Percentiles rank a stretch among this genome's conserved stretches.
phyloP scores from a whole-genome alignment of 345 rosid genomes.

The Camelina sativa region DNA sequence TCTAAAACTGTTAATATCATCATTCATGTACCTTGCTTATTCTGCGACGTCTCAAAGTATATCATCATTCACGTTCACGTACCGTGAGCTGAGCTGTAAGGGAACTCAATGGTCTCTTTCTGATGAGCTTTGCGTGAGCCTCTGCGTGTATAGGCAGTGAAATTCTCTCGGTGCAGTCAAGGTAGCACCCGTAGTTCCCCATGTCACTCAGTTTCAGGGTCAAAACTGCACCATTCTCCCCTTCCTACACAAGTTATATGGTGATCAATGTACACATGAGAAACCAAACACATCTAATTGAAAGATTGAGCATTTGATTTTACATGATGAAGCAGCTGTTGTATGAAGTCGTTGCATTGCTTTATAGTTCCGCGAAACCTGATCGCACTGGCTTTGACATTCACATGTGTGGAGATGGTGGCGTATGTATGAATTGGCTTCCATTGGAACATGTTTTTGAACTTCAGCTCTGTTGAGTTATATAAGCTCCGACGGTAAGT shows the following conservation, averaged over 20 bases:
- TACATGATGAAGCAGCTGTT: constrained; percentile 64
- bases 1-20: neutral
- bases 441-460: constrained; percentile 64
- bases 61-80: constrained; percentile 46
- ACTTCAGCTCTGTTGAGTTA: constrained; percentile 76
- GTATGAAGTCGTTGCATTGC: constrained; percentile 76
- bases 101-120: constrained; percentile 62
- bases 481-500: constrained; percentile 72
- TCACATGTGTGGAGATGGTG: constrained; percentile 72
- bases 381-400: constrained; percentile 72
- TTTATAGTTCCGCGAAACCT: constrained; percentile 73
- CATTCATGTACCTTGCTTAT: constrained; percentile 49
- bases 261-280: neutral
- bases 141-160: constrained; percentile 61
- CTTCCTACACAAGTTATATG: constrained; percentile 50
- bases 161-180: constrained; percentile 60
- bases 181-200: constrained; percentile 76
- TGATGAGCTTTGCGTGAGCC: constrained; percentile 64
- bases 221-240: constrained; percentile 57
- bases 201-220: constrained; percentile 71
- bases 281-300: neutral
- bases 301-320: constrained; percentile 33
- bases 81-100: constrained; percentile 62
- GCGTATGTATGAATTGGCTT: constrained; percentile 93
- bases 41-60: neutral